A percentile compares a stretch with the other conserved stretches of the same genome.
phyloP scores from a whole-genome alignment of 2,329 filamentous ascomycete genomes.

The Scolecobasidium constrictum region DNA sequence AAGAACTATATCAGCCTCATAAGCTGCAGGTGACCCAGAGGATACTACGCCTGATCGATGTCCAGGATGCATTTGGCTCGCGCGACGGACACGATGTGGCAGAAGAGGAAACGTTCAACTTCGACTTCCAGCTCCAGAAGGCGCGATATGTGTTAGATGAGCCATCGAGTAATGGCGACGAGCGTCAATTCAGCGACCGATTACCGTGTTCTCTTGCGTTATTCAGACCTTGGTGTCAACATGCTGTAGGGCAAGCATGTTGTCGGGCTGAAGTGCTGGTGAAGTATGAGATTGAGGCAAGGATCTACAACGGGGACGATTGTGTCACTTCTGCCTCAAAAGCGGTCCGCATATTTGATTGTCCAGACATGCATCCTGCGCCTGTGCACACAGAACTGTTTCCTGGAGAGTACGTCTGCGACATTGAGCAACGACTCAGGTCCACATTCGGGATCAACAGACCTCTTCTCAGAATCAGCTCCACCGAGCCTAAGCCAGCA shows the following conservation, averaged over 20 bases:
- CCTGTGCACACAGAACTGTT: slow-evolving; percentile 8
- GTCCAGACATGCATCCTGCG: slow-evolving; percentile 4
- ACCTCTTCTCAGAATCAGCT: neutral
- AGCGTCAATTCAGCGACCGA: neutral
- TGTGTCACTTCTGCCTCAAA: neutral
- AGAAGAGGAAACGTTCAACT: slow-evolving; percentile 1
- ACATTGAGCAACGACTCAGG: slow-evolving; percentile 4
- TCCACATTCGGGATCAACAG: neutral
- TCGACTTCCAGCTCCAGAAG: slow-evolving; percentile 6
- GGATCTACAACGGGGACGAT: slow-evolving; percentile 4
- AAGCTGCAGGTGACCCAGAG: slow-evolving; percentile 4
- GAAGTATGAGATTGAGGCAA: slow-evolving; percentile 8
- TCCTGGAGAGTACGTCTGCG: slow-evolving; percentile 8
- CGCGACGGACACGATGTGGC: neutral
- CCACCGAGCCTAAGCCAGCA: slow-evolving; percentile 7
- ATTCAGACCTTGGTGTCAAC: slow-evolving; percentile 6
- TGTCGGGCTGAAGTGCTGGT: slow-evolving; percentile 6
- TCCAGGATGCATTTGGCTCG: slow-evolving; percentile 2
- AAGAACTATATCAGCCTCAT: slow-evolving; percentile 4
- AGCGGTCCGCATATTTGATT: slow-evolving; percentile 7
- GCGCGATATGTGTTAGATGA: neutral
- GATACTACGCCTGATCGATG: slow-evolving; percentile 9
- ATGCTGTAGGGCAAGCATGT: slow-evolving; percentile 3
- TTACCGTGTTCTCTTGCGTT: slow-evolving; percentile 5
- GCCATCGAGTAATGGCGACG: neutral